These are phyloP conservation scores for Bonia amplexicaulis DNA, from an alignment of 176 grass and related monocot genomes.

Conservation along the genomic window DNA sequence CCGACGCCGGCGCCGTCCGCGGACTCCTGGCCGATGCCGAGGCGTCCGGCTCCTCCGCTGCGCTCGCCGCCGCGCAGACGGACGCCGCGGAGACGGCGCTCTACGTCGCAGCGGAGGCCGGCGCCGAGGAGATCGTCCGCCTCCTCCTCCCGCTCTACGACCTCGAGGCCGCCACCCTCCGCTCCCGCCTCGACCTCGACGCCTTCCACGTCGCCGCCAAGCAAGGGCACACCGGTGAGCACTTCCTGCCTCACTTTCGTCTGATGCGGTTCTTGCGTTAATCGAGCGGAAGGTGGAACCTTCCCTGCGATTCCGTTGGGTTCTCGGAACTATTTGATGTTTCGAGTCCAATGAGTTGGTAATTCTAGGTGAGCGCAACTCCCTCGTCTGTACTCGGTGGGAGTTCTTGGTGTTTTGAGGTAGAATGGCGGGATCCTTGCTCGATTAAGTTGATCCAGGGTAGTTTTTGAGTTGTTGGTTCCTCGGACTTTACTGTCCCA, in stretches of 20 bases:
- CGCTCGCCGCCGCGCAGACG: constrained; percentile 57
- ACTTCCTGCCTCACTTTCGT: neutral
- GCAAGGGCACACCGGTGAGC: constrained; percentile 75
- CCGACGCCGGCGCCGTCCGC: constrained; percentile 60
- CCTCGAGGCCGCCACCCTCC: constrained; percentile 46
- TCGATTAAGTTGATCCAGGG: neutral
- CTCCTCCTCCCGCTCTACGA: constrained; percentile 75
- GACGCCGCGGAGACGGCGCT: constrained; percentile 82
- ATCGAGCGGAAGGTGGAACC: neutral
- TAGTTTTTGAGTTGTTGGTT: neutral
- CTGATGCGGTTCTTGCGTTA: neutral
- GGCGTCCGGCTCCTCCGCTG: constrained; percentile 10
- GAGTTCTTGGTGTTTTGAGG: neutral
- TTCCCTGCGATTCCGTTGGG: neutral
- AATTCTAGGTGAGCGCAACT: neutral
- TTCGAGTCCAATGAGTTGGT: neutral
- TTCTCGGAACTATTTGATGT: neutral
- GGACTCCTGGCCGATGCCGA: constrained; percentile 33
- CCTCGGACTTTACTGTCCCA: neutral
- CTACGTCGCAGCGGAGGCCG: constrained; percentile 79
- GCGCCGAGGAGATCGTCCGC: constrained; percentile 63
- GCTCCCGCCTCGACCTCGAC: constrained; percentile 85
- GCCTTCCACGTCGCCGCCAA: constrained; percentile 95
- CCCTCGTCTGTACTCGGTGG: neutral
- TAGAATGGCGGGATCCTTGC: neutral